Base-by-base conservation (phyloP, 306 rosid species). In the Mucuna pruriens region DNA sequence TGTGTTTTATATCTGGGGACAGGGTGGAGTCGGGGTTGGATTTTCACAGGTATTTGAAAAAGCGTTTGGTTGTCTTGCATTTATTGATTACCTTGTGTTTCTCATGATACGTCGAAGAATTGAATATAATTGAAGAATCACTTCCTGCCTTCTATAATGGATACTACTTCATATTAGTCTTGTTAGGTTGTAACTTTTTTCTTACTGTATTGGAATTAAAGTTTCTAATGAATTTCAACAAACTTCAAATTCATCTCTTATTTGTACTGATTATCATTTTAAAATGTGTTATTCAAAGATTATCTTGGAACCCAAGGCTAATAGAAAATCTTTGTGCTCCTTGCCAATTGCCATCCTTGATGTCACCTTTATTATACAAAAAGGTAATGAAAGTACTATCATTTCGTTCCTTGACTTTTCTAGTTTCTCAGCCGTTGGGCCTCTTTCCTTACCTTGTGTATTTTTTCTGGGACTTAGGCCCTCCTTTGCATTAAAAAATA, bases 41-140 rank as follows among this genome's bases (percentile, higher is more conserved):
- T 36, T 60, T 34, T 72, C 71, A 44, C 7, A 29, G 66, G 45
- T 17, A 52, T 67, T 65, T 75, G 17, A 74, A 83, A 79, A 75
- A 51, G 31, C n/a, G n/a, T 73, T 60, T 77, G 31, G 39, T 51
- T 51, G 73, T 66, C 66, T 82, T 86, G 76, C 84, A 51, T 38
- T 65, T 76, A 54, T 74, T 79, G 58, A 76, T 76, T 72, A 39
- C 75, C 65, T 79, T 63, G 26, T 52, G 64, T 55, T 40, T 74
- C 69, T 69, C 11, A 36, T 67, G 61, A 61, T 58, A 40, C 49
- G n/a, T n/a, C n/a, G 17, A 58, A 46, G 57, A 80, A 84, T 84
- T 82, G 78, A 84, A 81, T 77, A 81, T 81, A 75, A 68, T 44
- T 67, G 46, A 60, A 65, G 55, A 83, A 66, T 23, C 42, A 46